Evolutionary conservation across 345 rosid species (phyloP), one percentile per base, ranked within the genome.

Genomic region (Hypericum perforatum): DNA sequence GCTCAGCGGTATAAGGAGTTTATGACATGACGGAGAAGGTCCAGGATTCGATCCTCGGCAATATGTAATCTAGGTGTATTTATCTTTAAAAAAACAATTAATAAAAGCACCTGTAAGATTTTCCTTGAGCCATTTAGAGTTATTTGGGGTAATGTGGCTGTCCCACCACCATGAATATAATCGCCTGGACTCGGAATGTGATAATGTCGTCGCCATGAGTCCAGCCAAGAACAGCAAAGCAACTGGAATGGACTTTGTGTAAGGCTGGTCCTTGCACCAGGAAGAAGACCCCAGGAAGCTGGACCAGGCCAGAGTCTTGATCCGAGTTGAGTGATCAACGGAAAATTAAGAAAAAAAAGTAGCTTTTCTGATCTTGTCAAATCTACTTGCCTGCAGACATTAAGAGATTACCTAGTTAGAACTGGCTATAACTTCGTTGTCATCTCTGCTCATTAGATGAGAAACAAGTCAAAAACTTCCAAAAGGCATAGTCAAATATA

Each of bases 221-320:
- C 81, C 90, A 38, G 81, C 86, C 32, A 22, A 22, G 32, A 22
- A 22, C 32, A 22, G 32, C 32, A 72, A 56, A 9, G 71, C 73
- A 54, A 75, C 56, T 42, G 82, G 82, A 79, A 76, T 85, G 49
- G 86, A 70, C 81, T 80, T 81, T 57, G 72, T 74, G 59, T 73
- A 71, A 45, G 62, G 65, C 77, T 64, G 76, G 56, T 71, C 73
- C 56, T 65, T 67, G 62, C 56, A 68, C 73, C 77, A 61, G 70
- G 32, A 58, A 81, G 29, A 71, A 56, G 71, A 66, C 42, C 70
- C 72, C 38, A 71, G 66, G 74, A 56, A 68, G 51, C 67, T 67
- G 62, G 71, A 77, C 86, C 94, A 78, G 83, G 83, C 89, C 90
- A 87, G 89, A 72, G 47, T 66, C 79, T 54, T 60, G 60, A 44